phyloP scores from a whole-genome alignment of 2,329 filamentous ascomycete genomes.

The Fusarium beomiforme region DNA sequence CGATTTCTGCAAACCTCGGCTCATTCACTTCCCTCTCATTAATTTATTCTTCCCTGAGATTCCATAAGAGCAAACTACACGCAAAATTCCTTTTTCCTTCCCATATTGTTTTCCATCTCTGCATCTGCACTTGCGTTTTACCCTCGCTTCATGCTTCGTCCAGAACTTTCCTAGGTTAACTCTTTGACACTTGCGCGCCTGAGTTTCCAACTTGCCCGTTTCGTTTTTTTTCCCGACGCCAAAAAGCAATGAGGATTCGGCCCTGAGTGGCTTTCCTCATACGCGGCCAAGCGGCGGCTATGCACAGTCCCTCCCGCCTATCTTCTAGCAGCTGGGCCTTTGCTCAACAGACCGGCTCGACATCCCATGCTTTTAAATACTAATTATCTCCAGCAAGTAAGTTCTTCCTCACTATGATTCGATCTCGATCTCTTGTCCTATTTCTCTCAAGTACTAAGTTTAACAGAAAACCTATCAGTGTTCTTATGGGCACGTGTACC shows the following conservation, averaged over 20 bases:
- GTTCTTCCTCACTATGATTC: not conserved
- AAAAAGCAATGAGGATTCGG: not conserved
- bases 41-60: not conserved
- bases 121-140: not conserved
- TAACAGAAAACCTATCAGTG: slow-evolving; percentile 5
- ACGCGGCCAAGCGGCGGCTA: slow-evolving; percentile 25
- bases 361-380: slow-evolving; percentile 22
- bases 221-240: not conserved
- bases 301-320: slow-evolving; percentile 19
- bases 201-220: not conserved
- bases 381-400: not conserved
- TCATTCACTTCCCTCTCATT: not conserved
- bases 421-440: not conserved
- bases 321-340: slow-evolving; percentile 22
- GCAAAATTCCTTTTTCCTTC: not conserved
- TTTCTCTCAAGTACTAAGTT: not conserved
- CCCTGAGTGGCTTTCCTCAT: not conserved
- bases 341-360: slow-evolving; percentile 15
- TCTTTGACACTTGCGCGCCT: not conserved
- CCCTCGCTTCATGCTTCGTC: not conserved
- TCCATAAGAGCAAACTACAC: not conserved
- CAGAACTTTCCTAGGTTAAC: not conserved
- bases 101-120: not conserved
- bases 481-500: not conserved
- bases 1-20: not conserved